A percentile compares a stretch with the other conserved stretches of the same genome.
These are phyloP conservation scores for Clonostachys byssicola DNA, from an alignment of 2,329 filamentous ascomycete species.

Conservation along the genomic window DNA sequence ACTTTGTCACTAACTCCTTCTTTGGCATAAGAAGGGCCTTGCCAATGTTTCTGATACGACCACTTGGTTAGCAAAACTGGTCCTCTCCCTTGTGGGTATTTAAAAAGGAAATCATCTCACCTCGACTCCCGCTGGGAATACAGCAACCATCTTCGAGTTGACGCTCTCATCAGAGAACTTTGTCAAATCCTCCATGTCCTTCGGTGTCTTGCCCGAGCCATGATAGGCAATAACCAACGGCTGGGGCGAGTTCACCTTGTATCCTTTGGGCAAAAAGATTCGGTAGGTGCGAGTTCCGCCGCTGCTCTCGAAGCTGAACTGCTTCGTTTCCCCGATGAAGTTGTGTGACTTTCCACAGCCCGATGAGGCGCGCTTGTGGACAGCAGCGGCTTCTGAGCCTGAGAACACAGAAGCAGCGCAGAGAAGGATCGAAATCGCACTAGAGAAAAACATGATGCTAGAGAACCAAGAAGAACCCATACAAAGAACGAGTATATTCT, in stretches of 20 bases:
- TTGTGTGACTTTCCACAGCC: constrained; percentile 11
- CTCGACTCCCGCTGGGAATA: constrained; percentile 39
- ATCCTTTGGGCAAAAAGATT: constrained; percentile 16
- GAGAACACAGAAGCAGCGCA: too few relatives aligned
- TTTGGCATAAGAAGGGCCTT: constrained; percentile 26
- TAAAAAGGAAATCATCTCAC: constrained; percentile 10
- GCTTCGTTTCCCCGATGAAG: constrained; percentile 10
- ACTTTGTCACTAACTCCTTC: constrained; percentile 27
- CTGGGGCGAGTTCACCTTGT: constrained; percentile 21
- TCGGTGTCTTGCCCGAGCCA: constrained; percentile 28
- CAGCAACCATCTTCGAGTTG: constrained; percentile 27
- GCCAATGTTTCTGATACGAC: constrained; percentile 23
- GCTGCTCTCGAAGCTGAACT: constrained; percentile 14
- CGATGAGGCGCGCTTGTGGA: not conserved
- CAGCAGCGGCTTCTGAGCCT: too few relatives aligned
- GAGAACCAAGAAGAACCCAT: too few relatives aligned
- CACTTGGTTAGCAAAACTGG: not conserved
- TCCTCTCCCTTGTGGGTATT: not conserved
- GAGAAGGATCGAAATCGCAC: too few relatives aligned
- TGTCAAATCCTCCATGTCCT: constrained; percentile 22
- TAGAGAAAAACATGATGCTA: too few relatives aligned
- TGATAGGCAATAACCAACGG: constrained; percentile 41
- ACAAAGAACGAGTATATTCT: too few relatives aligned
- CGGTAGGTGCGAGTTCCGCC: constrained; percentile 8
- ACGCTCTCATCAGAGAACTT: constrained; percentile 29